Evolutionary conservation across 257 asterid genomes (phyloP), one percentile per base, ranked within the genome.

Genomic region (Penstemon davidsonii): DNA sequence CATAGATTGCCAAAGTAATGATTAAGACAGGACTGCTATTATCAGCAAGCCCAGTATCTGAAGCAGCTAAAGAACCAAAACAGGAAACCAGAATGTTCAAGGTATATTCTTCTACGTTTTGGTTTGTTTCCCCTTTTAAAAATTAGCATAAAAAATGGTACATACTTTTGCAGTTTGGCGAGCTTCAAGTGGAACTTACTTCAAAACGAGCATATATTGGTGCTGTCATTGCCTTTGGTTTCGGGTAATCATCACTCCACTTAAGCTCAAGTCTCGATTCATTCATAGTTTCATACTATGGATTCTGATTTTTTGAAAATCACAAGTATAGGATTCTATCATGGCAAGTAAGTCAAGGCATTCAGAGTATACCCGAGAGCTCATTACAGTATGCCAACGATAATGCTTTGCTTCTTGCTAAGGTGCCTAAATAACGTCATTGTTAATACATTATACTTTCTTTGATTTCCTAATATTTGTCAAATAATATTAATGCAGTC

Each of bases 1-100:
- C 83, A 77, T 84, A 93, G 99, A 90, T 90, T 83, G 94, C 97
- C 68, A 75, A 84, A 84, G 93, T 64, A 69, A 90, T 93, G 99
- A 90, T 77, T 52, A 75, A 50, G 76, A 71, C 85, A 10, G 99
- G 99, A 68, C 84, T 72, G 67, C 57, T 90, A 59, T 75, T 93
- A 66, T 82, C 95, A 46, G 79, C 81, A 55, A 81, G 71, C 73
- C 82, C 87, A 55, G 82, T 62, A 75, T 9, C 88, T 54, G 76
- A 69, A 60, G 81, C 46, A 19, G 77, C 78, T 57, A 63, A 71
- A 69, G 87, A 83, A 78, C 82, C 83, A 11, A 82, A 88, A 77
- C 82, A 75, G 65, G 92, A 90, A 80, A 66, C 75, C 64, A 83
- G 79, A 72, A 79, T 84, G 74, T 76, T 93, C 10, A 90, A 90